phyloP scores from a whole-genome alignment of 2,329 filamentous ascomycete species.

The Akanthomyces lecanii region DNA sequence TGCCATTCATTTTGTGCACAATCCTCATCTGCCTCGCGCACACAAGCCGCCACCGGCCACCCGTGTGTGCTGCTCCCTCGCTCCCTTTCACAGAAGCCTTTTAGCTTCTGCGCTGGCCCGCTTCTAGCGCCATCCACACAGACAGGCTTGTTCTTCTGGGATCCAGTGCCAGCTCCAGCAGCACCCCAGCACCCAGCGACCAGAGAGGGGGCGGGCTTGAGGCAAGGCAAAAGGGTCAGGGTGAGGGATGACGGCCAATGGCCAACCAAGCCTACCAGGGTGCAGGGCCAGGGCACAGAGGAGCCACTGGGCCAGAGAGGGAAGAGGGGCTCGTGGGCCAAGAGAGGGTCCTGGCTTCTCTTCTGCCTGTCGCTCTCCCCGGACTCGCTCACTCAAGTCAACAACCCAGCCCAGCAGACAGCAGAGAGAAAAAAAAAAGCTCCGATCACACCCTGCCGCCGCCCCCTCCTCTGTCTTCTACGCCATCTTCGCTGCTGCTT shows the following conservation, averaged over 20 bases:
- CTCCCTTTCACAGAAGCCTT: no score
- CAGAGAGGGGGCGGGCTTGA: background rate
- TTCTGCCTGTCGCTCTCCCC: constrained; percentile 13
- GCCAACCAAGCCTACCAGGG: no score
- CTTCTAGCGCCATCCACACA: no score
- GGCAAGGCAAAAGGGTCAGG: no score
- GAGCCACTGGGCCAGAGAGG: background rate
- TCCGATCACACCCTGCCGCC: constrained; percentile 11
- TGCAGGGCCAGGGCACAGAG: background rate
- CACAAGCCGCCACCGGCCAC: no score
- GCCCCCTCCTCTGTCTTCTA: background rate
- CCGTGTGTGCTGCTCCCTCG: no score
- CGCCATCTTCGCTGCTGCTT: background rate
- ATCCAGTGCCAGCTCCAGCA: background rate
- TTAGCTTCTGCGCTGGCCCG: no score
- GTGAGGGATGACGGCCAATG: no score
- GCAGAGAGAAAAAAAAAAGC: constrained; percentile 7
- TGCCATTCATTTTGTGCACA: no score
- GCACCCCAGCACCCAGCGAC: background rate
- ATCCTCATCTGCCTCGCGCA: no score
- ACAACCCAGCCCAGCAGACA: background rate
- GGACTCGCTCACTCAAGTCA: background rate
- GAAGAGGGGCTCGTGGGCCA: background rate
- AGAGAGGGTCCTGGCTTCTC: background rate
- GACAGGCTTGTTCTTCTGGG: background rate